phyloP scores from a whole-genome alignment of 306 rosid genomes.

The Hippophae gyantsensis region DNA sequence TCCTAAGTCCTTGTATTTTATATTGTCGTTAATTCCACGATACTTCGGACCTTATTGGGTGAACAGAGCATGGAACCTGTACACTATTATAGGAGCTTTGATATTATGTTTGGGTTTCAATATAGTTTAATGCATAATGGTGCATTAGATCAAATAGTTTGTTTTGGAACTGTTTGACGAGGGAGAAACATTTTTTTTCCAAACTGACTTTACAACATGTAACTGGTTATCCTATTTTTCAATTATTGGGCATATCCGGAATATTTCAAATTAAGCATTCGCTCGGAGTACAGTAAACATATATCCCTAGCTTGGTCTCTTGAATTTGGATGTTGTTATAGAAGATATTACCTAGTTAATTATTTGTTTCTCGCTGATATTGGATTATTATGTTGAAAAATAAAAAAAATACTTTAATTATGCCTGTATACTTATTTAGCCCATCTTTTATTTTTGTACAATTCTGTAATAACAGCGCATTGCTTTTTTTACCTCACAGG shows the following conservation, averaged over 20 bases:
- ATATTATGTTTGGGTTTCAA: too few relatives aligned
- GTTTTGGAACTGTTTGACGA: too few relatives aligned
- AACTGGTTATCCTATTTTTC: neutral
- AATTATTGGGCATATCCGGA: neutral
- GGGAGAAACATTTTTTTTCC: too few relatives aligned
- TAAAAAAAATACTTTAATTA: neutral
- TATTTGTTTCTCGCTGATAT: neutral
- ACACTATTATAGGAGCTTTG: too few relatives aligned
- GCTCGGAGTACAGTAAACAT: neutral
- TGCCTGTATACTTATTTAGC: neutral
- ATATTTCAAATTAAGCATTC: neutral
- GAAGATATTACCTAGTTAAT: neutral
- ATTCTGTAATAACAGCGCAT: neutral
- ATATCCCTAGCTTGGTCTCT: neutral
- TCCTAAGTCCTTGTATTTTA: too few relatives aligned
- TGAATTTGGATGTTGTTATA: too few relatives aligned
- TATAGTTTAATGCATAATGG: too few relatives aligned
- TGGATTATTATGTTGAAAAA: neutral
- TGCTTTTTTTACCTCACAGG: conserved; percentile 33
- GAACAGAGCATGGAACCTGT: too few relatives aligned
- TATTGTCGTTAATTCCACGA: too few relatives aligned
- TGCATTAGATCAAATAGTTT: too few relatives aligned
- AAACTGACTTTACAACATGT: too few relatives aligned
- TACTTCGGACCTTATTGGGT: too few relatives aligned
- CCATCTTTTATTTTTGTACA: neutral